These are phyloP conservation scores for Periconia sp. DNA, from an alignment of 2,329 filamentous ascomycete species.

Conservation along the genomic window DNA sequence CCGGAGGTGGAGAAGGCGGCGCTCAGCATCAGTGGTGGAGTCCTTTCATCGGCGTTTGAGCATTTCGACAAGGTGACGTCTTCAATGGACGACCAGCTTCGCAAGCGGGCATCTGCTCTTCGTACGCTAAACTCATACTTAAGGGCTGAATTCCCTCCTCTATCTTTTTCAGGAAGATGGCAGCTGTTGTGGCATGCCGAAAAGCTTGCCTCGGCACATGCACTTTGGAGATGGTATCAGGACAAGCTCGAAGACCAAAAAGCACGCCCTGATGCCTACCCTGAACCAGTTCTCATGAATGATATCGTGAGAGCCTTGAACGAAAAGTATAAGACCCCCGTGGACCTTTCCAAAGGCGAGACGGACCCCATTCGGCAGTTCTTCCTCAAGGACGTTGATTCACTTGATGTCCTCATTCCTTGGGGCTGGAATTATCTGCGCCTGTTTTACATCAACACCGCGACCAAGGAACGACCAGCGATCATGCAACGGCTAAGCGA, in stretches of 20 bases:
- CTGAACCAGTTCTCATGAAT: constrained; percentile 72
- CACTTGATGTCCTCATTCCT: constrained; percentile 75
- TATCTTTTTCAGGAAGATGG: constrained; percentile 77
- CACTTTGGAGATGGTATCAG: constrained; percentile 84
- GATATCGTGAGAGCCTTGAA: constrained; percentile 79
- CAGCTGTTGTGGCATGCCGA: constrained; percentile 86
- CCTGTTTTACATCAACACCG: constrained; percentile 75
- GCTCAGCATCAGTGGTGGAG: constrained; percentile 77
- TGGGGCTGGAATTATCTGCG: constrained; percentile 72
- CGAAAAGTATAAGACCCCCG: constrained; percentile 74
- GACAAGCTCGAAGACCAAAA: constrained; percentile 72
- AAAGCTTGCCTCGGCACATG: constrained; percentile 79
- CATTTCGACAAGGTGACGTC: constrained; percentile 76
- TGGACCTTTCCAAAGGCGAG: constrained; percentile 69
- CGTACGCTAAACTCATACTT: constrained; percentile 77
- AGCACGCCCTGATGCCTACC: constrained; percentile 62
- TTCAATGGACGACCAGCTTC: constrained; percentile 82
- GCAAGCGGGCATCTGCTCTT: constrained; percentile 73
- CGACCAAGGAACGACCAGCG: constrained; percentile 61
- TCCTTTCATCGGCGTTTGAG: constrained; percentile 76
- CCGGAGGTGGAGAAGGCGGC: constrained; percentile 79
- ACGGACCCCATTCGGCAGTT: constrained; percentile 83
- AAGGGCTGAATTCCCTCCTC: constrained; percentile 64
- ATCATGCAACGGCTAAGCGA: constrained; percentile 62
- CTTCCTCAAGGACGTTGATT: constrained; percentile 71